Evolutionary conservation across 306 rosid species (phyloP).

Genomic region (Dryas octopetala): DNA sequence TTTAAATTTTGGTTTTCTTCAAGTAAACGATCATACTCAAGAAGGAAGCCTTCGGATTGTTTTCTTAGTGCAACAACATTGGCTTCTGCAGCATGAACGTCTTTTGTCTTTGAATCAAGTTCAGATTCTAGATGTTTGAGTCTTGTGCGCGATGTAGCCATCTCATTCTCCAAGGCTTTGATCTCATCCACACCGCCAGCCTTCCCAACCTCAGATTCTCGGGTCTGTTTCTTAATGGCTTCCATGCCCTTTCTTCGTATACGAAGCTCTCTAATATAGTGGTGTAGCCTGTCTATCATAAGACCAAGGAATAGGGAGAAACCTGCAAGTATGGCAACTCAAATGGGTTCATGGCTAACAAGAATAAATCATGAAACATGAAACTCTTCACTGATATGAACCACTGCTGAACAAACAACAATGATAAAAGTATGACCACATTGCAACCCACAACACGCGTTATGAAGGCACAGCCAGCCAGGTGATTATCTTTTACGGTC

Average conservation of each 20-base stretch:
- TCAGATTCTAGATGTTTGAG: constrained; percentile 61
- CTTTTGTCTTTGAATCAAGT: constrained; percentile 58
- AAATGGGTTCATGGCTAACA: constrained; percentile 15
- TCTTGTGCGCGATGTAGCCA: constrained; percentile 38
- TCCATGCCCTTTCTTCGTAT: constrained; percentile 84
- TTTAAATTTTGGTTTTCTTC: constrained; percentile 85
- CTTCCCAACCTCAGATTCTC: constrained; percentile 59
- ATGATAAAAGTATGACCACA: neutral
- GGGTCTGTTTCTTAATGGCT: constrained; percentile 69
- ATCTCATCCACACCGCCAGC: constrained; percentile 39
- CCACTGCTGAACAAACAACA: neutral
- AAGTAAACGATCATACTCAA: constrained; percentile 86
- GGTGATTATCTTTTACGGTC: too few species aligned
- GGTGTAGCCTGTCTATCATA: constrained; percentile 87
- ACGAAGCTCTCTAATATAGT: constrained; percentile 81
- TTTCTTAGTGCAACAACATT: constrained; percentile 72
- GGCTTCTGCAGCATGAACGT: constrained; percentile 59
- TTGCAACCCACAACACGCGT: neutral
- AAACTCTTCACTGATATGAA: neutral
- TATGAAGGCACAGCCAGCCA: too few species aligned
- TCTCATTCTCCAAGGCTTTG: constrained; percentile 61
- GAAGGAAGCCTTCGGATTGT: constrained; percentile 95
- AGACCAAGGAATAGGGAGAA: constrained; percentile 68
- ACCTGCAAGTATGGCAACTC: constrained; percentile 55
- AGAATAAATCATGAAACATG: constrained; percentile 8